Base-by-base conservation (phyloP, 345 rosid genomes). In the Dipteronia sinensis region DNA sequence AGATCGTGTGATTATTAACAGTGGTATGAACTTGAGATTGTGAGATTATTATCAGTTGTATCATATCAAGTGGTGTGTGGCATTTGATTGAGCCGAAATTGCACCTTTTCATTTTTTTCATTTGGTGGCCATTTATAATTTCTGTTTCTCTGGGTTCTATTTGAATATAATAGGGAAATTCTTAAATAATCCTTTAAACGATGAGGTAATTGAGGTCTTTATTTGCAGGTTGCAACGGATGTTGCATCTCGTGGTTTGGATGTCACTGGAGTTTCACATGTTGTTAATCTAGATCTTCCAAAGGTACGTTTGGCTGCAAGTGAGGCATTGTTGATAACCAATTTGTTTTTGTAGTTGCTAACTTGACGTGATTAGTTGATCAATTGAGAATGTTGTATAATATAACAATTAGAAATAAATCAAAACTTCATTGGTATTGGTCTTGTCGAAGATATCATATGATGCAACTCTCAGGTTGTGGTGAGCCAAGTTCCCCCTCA, bases 161-260 rank as follows among this genome's bases (percentile, higher is more conserved):
- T 59, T 59, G 27, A 59, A 59, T 59, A 19, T 59, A 10, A 19
- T 59, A 59, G 22, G 25, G n/a, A 59, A 59, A 19, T 27, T 59
- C 10, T 59, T 20, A 51, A 51, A 17, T 51, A 16, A 16, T 51
- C 58, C 58, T 51, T 42, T 49, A 49, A 12, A 13, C 17, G 3
- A 4, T 15, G 16, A 49, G 55, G 55, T 70, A 64, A 75, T 49
- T 13, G 44, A 7, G 64, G n/a, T 17, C 19, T 65, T 66, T 25
- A 19, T 44, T 44, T 74, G 65, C 83, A 82, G 83, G 85, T 82
- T 56, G 87, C 87, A 22, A 85, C 87, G n/a, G 85, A 85, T 80
- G 87, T 85, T 71, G 87, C 85, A 10, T 82, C 85, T 74, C 87
- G 87, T 17, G 87, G 87, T 74, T 79, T 85, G 79, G 85, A 85